Conservation (phyloP, 2,329 filamentous ascomycete genomes). For the Colletotrichum neosansevieriae region DNA sequence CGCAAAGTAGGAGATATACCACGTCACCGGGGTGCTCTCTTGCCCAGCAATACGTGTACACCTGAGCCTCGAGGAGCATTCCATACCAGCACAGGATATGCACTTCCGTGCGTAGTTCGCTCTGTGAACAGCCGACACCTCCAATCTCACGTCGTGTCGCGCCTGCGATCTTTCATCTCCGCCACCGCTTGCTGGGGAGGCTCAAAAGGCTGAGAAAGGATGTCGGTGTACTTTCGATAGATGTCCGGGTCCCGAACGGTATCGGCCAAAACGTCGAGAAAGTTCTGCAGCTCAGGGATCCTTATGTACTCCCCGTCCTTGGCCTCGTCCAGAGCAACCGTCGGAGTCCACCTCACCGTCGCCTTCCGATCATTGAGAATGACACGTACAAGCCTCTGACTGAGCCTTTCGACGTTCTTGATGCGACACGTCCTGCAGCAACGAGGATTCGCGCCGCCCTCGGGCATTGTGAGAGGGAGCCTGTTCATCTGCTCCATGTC, state of each 20-base stretch:
- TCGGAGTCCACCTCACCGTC: conserved; percentile 18
- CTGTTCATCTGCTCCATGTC: conserved; percentile 18
- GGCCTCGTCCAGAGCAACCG: neutral
- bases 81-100: too few species aligned
- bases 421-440: conserved; percentile 32
- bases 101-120: too few species aligned
- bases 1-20: too few species aligned
- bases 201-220: conserved; percentile 1
- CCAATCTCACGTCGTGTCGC: neutral
- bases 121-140: neutral
- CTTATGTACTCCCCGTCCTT: conserved; percentile 14
- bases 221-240: conserved; percentile 21
- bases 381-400: conserved; percentile 1
- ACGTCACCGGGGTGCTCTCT: too few species aligned
- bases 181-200: neutral
- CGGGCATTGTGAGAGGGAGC: conserved; percentile 31
- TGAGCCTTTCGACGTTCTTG: conserved; percentile 20
- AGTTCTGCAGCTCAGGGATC: conserved; percentile 27
- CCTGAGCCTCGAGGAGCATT: too few species aligned
- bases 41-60: too few species aligned
- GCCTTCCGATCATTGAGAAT: conserved; percentile 27
- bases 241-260: conserved; percentile 5
- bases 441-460: conserved; percentile 25
- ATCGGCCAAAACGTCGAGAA: conserved; percentile 10
- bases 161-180: conserved; percentile 6